Conservation (phyloP, 345 rosid species). For the Alliaria petiolata region DNA sequence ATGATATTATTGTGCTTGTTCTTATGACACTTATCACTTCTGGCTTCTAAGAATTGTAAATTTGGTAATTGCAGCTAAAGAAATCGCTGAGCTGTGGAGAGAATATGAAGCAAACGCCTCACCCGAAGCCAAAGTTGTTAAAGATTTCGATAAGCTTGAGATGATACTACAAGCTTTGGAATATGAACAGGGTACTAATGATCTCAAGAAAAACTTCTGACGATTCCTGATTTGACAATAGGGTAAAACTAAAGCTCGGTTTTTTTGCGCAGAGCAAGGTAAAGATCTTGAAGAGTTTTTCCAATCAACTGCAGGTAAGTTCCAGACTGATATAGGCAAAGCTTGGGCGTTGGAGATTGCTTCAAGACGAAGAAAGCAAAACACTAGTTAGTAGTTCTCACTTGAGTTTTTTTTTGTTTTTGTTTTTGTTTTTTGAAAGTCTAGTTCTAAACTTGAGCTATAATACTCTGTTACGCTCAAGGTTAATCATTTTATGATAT, state of each 20-base stretch:
- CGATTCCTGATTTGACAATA: background rate
- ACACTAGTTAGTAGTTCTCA: conserved; percentile 21
- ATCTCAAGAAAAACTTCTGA: background rate
- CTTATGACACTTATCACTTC: background rate
- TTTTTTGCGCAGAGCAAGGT: conserved; percentile 70
- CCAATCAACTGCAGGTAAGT: conserved; percentile 84
- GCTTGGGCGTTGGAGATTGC: conserved; percentile 85
- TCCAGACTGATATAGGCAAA: conserved; percentile 83
- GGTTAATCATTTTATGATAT: background rate
- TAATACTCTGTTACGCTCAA: background rate
- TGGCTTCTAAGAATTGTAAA: background rate
- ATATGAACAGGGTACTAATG: conserved; percentile 81
- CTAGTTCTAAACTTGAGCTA: background rate
- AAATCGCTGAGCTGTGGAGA: conserved; percentile 70
- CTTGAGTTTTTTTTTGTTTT: background rate
- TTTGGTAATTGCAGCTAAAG: conserved; percentile 52
- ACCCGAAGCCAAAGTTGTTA: conserved; percentile 91
- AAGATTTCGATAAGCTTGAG: conserved; percentile 92
- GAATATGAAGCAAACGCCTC: conserved; percentile 90
- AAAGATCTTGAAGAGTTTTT: conserved; percentile 91
- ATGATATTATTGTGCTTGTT: background rate
- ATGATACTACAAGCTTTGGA: conserved; percentile 98
- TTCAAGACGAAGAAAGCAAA: conserved; percentile 56
- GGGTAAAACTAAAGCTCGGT: conserved; percentile 20
- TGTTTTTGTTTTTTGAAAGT: background rate